Evolutionary conservation across 768 basidiomycete genomes (phyloP).

Genomic region (Tricholoma sp.): DNA sequence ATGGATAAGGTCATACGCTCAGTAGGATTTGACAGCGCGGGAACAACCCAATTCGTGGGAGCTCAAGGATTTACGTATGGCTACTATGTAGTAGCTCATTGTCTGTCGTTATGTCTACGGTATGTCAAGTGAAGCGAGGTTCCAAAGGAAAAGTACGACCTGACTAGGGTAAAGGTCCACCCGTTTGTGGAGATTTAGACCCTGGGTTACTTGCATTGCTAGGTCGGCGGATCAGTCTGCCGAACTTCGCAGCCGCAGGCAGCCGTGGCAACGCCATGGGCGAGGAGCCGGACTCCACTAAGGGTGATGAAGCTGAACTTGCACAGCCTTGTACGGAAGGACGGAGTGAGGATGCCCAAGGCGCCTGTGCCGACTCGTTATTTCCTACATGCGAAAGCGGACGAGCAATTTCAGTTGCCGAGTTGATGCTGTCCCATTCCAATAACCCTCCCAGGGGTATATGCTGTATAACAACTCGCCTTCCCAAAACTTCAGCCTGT

Average conservation of each 20-base stretch:
- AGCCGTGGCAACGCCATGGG: background rate
- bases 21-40: background rate
- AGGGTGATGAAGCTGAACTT: background rate
- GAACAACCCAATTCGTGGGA: background rate
- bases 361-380: background rate
- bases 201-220: background rate
- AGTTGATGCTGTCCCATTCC: conserved; percentile 45
- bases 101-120: background rate
- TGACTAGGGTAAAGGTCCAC: background rate
- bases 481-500: conserved; percentile 88
- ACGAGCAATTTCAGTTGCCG: conserved; percentile 6
- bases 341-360: background rate
- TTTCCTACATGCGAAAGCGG: background rate
- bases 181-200: background rate
- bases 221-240: background rate
- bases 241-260: background rate
- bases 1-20: background rate
- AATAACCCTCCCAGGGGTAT: conserved; percentile 80
- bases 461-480: conserved; percentile 96
- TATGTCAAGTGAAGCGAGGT: background rate
- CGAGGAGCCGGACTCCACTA: background rate
- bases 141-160: background rate
- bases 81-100: background rate
- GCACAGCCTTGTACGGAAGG: background rate
- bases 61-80: background rate